phyloP scores from a whole-genome alignment of 2,329 filamentous ascomycete genomes.

The Sordariomycetes sp. region DNA sequence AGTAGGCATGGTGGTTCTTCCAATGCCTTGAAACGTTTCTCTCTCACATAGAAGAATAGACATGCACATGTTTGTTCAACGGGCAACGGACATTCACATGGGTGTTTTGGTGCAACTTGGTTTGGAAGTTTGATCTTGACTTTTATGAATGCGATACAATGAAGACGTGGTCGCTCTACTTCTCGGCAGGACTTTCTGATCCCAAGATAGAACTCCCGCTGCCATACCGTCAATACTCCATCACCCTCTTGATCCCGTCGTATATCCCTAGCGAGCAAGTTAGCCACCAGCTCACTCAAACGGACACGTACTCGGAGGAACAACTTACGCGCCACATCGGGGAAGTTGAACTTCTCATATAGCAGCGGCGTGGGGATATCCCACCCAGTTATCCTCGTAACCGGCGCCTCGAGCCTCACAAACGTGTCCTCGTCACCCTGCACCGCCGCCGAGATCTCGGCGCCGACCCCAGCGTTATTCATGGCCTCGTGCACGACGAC shows the following conservation, averaged over 20 bases:
- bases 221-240: conserved; percentile 41
- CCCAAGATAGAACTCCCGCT: background rate
- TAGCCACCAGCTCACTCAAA: background rate
- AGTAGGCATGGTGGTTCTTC: background rate
- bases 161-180: background rate
- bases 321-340: conserved; percentile 73
- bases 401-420: conserved; percentile 69
- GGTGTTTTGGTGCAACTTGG: background rate
- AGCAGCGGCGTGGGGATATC: conserved; percentile 68
- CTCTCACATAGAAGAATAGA: background rate
- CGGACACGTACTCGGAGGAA: background rate
- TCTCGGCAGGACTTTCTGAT: background rate
- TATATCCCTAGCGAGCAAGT: conserved; percentile 6
- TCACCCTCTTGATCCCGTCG: conserved; percentile 45
- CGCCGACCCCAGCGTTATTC: conserved; percentile 79
- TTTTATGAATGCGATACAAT: background rate
- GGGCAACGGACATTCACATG: background rate
- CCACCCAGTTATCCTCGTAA: conserved; percentile 79
- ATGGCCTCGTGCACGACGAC: conserved; percentile 88
- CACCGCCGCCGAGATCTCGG: conserved; percentile 78
- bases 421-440: conserved; percentile 70
- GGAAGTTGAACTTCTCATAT: conserved; percentile 71
- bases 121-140: background rate
- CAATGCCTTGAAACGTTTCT: background rate
- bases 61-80: background rate